Evolutionary conservation across 306 rosid genomes (phyloP).

Genomic region (Ormosia emarginata): DNA sequence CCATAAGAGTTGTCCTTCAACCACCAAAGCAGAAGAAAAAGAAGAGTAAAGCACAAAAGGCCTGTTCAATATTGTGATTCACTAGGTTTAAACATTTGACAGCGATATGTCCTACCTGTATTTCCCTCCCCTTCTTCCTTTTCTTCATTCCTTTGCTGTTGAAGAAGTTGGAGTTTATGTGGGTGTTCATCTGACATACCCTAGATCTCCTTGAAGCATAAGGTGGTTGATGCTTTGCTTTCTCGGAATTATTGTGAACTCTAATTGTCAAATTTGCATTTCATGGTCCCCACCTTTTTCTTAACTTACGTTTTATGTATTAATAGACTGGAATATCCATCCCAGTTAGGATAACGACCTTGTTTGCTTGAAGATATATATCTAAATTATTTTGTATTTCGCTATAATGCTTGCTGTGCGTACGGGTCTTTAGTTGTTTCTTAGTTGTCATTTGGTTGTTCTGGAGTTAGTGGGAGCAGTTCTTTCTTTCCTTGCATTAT

Average conservation of each 20-base stretch:
- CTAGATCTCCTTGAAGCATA: conserved; percentile 54
- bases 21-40: conserved; percentile 98
- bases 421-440: not conserved
- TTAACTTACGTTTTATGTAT: conserved; percentile 43
- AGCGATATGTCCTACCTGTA: conserved; percentile 42
- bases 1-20: conserved; percentile 98
- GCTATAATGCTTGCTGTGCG: conserved; percentile 9
- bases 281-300: conserved; percentile 46
- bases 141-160: conserved; percentile 35
- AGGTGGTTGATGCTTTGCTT: conserved; percentile 52
- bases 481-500: not conserved
- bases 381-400: conserved; percentile 33
- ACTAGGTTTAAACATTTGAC: conserved; percentile 49
- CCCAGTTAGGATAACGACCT: conserved; percentile 54
- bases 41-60: conserved; percentile 88
- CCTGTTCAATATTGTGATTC: conserved; percentile 95
- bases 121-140: conserved; percentile 34
- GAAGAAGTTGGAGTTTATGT: conserved; percentile 67
- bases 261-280: conserved; percentile 50
- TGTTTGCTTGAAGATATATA: conserved; percentile 42
- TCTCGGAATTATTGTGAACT: conserved; percentile 58
- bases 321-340: conserved; percentile 52
- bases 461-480: not conserved
- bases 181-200: conserved; percentile 44
- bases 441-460: not conserved